Conservation (phyloP, 306 rosid genomes). For the Pyrus betulifolia region DNA sequence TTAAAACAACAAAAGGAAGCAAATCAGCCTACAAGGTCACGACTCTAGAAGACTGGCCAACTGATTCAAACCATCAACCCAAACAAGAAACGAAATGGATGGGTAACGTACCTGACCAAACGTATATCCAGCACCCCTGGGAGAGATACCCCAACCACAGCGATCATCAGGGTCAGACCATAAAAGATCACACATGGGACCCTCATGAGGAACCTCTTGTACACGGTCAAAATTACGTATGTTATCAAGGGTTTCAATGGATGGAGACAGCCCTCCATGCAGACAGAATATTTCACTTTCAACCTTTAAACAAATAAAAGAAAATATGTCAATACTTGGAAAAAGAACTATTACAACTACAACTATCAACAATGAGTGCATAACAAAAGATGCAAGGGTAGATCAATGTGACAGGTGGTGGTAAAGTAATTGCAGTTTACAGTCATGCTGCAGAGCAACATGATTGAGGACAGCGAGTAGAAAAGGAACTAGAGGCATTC, state of each 20-base stretch:
- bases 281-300: constrained; percentile 95
- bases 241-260: constrained; percentile 88
- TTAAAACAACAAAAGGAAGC: constrained; percentile 8
- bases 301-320: constrained; percentile 34
- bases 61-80: not conserved
- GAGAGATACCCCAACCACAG: constrained; percentile 98
- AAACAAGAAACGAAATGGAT: not conserved
- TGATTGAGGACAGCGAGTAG: not conserved
- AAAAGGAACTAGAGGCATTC: not conserved
- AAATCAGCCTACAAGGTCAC: not conserved
- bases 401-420: not conserved
- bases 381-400: not conserved
- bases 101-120: constrained; percentile 69
- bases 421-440: not conserved
- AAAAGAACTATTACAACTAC: not conserved
- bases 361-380: not conserved
- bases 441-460: not conserved
- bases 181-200: constrained; percentile 94
- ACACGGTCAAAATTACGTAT: constrained; percentile 93
- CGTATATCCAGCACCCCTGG: constrained; percentile 93
- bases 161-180: constrained; percentile 98
- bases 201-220: constrained; percentile 98
- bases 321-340: not conserved
- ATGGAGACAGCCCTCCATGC: constrained; percentile 93
- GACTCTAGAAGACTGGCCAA: not conserved